Evolutionary conservation across 768 basidiomycete species (phyloP), one percentile per base, ranked within the genome.

Genomic region (Tricholomella constricta): DNA sequence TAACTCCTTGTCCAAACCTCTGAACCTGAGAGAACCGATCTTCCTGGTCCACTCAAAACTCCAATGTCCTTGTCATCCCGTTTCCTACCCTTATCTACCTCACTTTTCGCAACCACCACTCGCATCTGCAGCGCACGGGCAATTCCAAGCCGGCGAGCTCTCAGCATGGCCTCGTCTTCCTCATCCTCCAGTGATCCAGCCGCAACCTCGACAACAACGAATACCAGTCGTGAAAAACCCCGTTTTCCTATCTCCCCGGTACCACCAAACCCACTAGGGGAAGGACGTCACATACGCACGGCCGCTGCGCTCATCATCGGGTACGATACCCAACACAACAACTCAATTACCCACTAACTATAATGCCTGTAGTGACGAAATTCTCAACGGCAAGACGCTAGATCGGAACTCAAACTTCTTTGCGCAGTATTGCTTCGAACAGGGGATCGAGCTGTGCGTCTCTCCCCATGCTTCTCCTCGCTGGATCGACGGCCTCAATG

Each of bases 321-420:
- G 89, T 86, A 52, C 45, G 75, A 72, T 22, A 15, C 20, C 44
- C 29, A 2, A 31, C 36, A 31, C 27, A 29, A 27, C 36, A 44
- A 20, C 4, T 22, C 22, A 22, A 12, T 27, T 45, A 44, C 25
- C 48, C 23, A 56, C 52, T 25, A 15, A 14, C 31, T 32, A 20
- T 19, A 11, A 14, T 20, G 34, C 14, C 20, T 34, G 34, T 60
- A 93, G 92, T 8, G 92, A 95, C 69, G 93, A 96, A 63, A 93
- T 96, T 31, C 72, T 98, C 47, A 96, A 96, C 57, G 94, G 94
- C 38, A 93, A 94, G 78, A 93, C 91, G 0, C 80, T 83, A 43
- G 91, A 93, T 68, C 75, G 81, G 12, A 93, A 94, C 71, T 89
- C 89, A 2, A 83, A 94, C 67, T 89, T 84, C 71, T 91, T 96